Base-by-base conservation (phyloP, 1,139 yeast genomes). In the Yarrowia galli region DNA sequence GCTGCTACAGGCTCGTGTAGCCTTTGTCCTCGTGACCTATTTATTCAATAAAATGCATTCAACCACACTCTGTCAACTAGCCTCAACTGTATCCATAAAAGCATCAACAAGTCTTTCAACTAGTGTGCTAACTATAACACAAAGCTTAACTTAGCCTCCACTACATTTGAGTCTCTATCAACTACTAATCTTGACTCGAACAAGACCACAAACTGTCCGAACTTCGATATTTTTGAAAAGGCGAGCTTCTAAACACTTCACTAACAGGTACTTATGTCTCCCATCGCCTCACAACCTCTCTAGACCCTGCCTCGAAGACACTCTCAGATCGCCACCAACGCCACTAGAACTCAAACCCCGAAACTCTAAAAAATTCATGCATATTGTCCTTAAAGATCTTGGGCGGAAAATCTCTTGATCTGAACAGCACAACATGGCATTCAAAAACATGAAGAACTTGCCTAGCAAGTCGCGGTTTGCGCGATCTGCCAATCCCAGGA, bases 401-500 rank as follows among this genome's bases (percentile, higher is more conserved):
- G 40, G 42, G 32, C 20, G 2, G 58, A 53, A 51, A 53, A 22
- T 22, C 32, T 38, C 60, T 35, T 36, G 60, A 53, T 53, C 60
- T 53, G 32, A 36, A 53, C 60, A 36, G 10, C 32, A 18, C 60
- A 36, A 22, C 16, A 54, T 54, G 61, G 48, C 36, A 25, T 54
- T 58, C 35, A 58, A 58, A 32, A 58, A 58, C 36, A 25, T 58
- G 42, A 58, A 58, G 20, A 58, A 58, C 40, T 6, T 58, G 51
- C 32, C 64, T 1, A 9, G 42, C 15, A 20, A 53, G 16, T 3
- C 42, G 18, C 64, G 64, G 36, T 58, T 58, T 58, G 51, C 42
- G 28, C 49, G 64, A 28, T 6, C 48, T 10, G 38, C 40, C 28
- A 42, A 58, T 4, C 51, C 66, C 25, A 20, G 22, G 25, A 15